A percentile compares a stretch with the other conserved stretches of the same genome.
Conservation (phyloP, 2,329 filamentous ascomycete species). For the Fusarium tanahbumbuense region DNA sequence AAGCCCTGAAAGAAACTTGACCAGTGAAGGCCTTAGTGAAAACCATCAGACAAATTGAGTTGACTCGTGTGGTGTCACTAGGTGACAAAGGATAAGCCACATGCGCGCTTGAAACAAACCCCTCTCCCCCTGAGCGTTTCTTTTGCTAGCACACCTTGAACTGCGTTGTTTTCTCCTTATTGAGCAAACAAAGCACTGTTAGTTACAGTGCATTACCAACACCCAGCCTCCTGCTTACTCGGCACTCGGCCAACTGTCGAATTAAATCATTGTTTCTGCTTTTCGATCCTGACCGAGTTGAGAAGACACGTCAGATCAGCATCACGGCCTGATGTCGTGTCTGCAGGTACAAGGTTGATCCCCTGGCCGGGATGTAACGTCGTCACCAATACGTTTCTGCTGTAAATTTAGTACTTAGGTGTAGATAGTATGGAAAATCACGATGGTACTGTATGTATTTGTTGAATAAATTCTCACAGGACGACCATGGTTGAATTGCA, state of each 20-base stretch:
- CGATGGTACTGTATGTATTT: neutral
- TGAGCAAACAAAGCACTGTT: neutral
- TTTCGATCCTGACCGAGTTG: neutral
- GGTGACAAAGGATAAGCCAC: slow-evolving; percentile 15
- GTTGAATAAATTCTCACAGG: neutral
- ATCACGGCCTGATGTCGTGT: slow-evolving; percentile 26
- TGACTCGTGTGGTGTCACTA: neutral
- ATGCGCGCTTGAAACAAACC: slow-evolving; percentile 29
- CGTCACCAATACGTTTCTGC: neutral
- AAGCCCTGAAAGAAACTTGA: neutral
- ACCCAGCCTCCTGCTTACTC: slow-evolving; percentile 4
- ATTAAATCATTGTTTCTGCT: neutral
- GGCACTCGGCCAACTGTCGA: neutral
- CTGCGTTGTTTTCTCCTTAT: neutral
- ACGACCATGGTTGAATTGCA: neutral
- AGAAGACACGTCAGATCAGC: slow-evolving; percentile 37
- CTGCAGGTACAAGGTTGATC: slow-evolving; percentile 25
- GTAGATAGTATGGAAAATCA: neutral
- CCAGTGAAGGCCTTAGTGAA: neutral
- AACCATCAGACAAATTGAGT: neutral
- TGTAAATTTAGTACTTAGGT: neutral
- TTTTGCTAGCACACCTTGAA: slow-evolving; percentile 5
- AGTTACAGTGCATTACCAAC: neutral
- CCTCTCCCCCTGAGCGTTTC: neutral
- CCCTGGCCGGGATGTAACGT: slow-evolving; percentile 29